Evolutionary conservation across 306 rosid species (phyloP).

Genomic region (Rosa rugosa): DNA sequence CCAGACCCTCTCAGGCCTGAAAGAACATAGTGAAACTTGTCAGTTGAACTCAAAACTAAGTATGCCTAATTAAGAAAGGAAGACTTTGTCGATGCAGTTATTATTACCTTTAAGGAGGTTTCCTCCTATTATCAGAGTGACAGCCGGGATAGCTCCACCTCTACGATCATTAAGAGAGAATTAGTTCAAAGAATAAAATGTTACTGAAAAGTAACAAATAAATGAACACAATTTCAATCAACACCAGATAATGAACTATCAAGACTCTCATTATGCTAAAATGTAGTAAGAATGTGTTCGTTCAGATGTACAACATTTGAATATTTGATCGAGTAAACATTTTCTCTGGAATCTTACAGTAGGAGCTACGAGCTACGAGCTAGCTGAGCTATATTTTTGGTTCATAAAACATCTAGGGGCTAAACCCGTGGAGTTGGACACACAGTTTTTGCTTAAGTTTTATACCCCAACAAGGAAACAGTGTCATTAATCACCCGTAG

Average conservation of each 20-base stretch:
- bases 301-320: background rate
- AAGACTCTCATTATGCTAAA: background rate
- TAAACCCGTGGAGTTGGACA: background rate
- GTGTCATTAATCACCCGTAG: constrained; percentile 67
- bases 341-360: background rate
- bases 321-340: background rate
- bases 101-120: constrained; percentile 65
- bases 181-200: background rate
- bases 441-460: background rate
- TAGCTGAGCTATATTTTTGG: background rate
- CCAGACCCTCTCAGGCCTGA: constrained; percentile 65
- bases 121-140: constrained; percentile 78
- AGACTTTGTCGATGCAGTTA: background rate
- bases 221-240: background rate
- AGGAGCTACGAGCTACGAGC: background rate
- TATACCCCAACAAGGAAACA: constrained; percentile 66
- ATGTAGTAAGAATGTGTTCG: background rate
- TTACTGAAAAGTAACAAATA: background rate
- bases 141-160: constrained; percentile 63
- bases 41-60: background rate
- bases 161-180: constrained; percentile 36
- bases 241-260: background rate
- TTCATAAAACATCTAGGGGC: background rate
- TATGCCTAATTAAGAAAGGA: background rate
- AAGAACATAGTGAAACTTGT: background rate